phyloP scores from a whole-genome alignment of 2,329 filamentous ascomycete species.

The Cytospora piceae region DNA sequence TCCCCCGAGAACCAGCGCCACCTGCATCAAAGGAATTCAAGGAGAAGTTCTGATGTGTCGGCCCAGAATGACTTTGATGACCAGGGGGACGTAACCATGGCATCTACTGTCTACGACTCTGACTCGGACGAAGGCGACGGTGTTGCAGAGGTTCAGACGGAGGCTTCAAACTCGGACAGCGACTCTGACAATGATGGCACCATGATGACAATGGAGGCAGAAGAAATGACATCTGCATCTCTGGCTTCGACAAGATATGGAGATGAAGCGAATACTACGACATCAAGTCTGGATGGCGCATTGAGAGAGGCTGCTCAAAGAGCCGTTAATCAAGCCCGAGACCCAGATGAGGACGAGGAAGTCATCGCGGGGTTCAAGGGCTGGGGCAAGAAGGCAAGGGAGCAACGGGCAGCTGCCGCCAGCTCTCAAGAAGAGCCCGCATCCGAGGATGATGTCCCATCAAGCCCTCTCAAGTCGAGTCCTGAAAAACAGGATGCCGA shows the following conservation, averaged over 20 bases:
- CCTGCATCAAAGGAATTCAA: slow-evolving; percentile 62
- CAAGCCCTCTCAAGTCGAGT: slow-evolving; percentile 27
- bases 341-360: slow-evolving; percentile 61
- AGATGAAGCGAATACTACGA: slow-evolving; percentile 63
- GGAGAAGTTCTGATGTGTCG: slow-evolving; percentile 69
- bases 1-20: slow-evolving; percentile 69
- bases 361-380: slow-evolving; percentile 74
- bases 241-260: slow-evolving; percentile 63
- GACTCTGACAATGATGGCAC: slow-evolving; percentile 72
- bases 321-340: slow-evolving; percentile 73
- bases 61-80: slow-evolving; percentile 63
- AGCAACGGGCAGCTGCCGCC: slow-evolving; percentile 50
- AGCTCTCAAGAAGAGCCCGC: slow-evolving; percentile 14
- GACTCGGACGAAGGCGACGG: slow-evolving; percentile 62
- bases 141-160: slow-evolving; percentile 58
- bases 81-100: slow-evolving; percentile 61
- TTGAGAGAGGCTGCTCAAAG: slow-evolving; percentile 74
- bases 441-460: slow-evolving; percentile 18
- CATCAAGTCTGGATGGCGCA: slow-evolving; percentile 75
- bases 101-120: slow-evolving; percentile 79
- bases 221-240: slow-evolving; percentile 74
- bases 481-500: slow-evolving; percentile 36
- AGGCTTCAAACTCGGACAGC: slow-evolving; percentile 50
- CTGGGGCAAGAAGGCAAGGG: slow-evolving; percentile 65
- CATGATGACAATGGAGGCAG: slow-evolving; percentile 80